Evolutionary conservation across 257 asterid genomes (phyloP).

Genomic region (Solanum peruvianum): DNA sequence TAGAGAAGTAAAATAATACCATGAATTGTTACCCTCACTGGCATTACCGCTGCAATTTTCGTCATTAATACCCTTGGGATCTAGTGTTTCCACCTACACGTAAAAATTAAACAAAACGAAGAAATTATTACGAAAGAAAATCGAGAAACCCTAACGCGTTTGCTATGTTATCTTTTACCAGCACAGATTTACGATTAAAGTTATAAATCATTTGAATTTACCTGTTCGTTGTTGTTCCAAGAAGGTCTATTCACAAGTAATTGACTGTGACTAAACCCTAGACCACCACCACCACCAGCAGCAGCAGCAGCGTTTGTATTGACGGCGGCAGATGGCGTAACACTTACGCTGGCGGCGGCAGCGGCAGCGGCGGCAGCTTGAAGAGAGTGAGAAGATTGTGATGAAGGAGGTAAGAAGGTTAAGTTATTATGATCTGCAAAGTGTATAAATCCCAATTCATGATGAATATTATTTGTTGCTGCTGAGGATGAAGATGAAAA

Average conservation of each 20-base stretch:
- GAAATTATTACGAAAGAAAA: not conserved
- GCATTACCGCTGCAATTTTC: constrained; percentile 45
- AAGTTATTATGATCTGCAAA: constrained; percentile 59
- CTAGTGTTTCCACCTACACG: constrained; percentile 42
- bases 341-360: not conserved
- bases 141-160: constrained; percentile 5
- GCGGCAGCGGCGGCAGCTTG: not conserved
- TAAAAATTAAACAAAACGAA: not conserved
- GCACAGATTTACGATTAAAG: not conserved
- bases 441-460: constrained; percentile 67
- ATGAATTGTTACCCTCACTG: constrained; percentile 51
- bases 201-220: not conserved
- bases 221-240: constrained; percentile 70
- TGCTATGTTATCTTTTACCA: not conserved
- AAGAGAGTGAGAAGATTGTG: constrained; percentile 18
- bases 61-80: constrained; percentile 43
- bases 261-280: constrained; percentile 44
- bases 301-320: not conserved
- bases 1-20: constrained; percentile 27
- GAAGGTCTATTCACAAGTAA: constrained; percentile 34
- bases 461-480: constrained; percentile 8
- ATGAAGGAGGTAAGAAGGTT: constrained; percentile 37
- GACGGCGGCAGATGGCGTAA: not conserved
- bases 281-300: not conserved
- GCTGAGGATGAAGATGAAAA: constrained; percentile 11